Base-by-base conservation (phyloP, 1,284 basidiomycete species). In the Psilocybe mexicana region DNA sequence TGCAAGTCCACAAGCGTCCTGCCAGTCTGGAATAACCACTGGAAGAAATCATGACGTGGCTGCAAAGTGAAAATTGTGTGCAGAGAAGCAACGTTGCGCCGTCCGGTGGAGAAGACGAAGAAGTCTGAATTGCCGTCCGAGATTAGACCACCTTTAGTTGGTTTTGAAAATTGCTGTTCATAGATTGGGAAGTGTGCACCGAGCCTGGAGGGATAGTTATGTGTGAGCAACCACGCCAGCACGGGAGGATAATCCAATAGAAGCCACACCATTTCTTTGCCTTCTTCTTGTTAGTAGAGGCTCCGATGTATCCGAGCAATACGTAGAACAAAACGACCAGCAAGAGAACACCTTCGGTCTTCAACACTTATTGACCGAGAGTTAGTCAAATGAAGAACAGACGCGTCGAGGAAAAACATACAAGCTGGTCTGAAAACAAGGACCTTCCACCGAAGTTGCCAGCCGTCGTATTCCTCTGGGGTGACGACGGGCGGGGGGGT, bases 101-200 rank as follows among this genome's bases (percentile, higher is more conserved):
- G 81, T 58, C 94, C 94, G 1, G 93, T 93, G 33, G 92, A 93
- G 74, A 90, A 96, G 65, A 81, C 80, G 75, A 93, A 92, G 70
- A 87, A 91, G 75, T 92, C 88, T 5, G 86, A 81, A 63, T 87
- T 79, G 14, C 92, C 92, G 67, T 94, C 92, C 47, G 75, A 65
- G 43, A 79, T 78, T 55, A 85, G 71, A n/a, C 80, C 72, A n/a
- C 76, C 77, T 28, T 75, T 72, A 56, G 68, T 62, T 26, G 90
- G 87, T 47, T 76, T 80, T 25, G 88, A 87, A 72, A 93, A 93
- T 67, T 93, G 89, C 43, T 79, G 72, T 44, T 78, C 71, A 59
- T 88, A 82, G 56, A 89, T 70, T 10, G 79, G 73, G 14, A 73
- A 70, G 69, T 90, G 82, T 7, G 81, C 78, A 26, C 79, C 70